Conservation (phyloP, 768 basidiomycete species). For the Boletus reticulatus region DNA sequence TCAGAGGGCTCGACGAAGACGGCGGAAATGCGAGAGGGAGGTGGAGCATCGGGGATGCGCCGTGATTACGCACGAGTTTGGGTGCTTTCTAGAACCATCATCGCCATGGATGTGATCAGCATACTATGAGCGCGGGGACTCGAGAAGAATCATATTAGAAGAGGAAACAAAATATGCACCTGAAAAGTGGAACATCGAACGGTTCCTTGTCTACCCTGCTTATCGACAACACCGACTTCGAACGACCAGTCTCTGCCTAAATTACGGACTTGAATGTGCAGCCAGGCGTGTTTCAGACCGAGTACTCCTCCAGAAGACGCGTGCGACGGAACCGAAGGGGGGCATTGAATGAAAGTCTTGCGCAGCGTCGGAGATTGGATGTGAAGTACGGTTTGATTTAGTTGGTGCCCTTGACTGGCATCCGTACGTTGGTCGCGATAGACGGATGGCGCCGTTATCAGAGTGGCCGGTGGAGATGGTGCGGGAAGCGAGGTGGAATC, state of each 20-base stretch:
- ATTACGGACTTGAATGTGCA: conserved; percentile 73
- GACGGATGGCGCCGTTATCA: conserved; percentile 43
- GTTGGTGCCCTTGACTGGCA: conserved; percentile 33
- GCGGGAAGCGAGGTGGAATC: conserved; percentile 51
- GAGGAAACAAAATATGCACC: conserved; percentile 38
- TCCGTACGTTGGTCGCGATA: conserved; percentile 28
- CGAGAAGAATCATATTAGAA: not conserved
- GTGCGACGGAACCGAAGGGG: conserved; percentile 33
- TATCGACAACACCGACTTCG: conserved; percentile 73
- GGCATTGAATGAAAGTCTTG: conserved; percentile 67
- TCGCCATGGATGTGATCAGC: conserved; percentile 6
- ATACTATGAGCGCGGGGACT: not conserved
- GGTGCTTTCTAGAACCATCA: conserved; percentile 49
- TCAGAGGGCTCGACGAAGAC: conserved; percentile 53
- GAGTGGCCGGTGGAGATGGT: conserved; percentile 44
- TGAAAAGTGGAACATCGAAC: conserved; percentile 79
- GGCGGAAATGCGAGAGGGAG: conserved; percentile 68
- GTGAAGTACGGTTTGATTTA: conserved; percentile 72
- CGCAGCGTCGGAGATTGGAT: conserved; percentile 74
- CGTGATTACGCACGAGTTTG: conserved; percentile 39
- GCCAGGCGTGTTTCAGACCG: conserved; percentile 67
- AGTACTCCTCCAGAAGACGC: conserved; percentile 33
- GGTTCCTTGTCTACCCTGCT: conserved; percentile 52
- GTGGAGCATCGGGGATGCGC: conserved; percentile 58
- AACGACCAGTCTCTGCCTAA: conserved; percentile 69